phyloP scores from a whole-genome alignment of 306 rosid genomes.

The Arachis stenosperma region DNA sequence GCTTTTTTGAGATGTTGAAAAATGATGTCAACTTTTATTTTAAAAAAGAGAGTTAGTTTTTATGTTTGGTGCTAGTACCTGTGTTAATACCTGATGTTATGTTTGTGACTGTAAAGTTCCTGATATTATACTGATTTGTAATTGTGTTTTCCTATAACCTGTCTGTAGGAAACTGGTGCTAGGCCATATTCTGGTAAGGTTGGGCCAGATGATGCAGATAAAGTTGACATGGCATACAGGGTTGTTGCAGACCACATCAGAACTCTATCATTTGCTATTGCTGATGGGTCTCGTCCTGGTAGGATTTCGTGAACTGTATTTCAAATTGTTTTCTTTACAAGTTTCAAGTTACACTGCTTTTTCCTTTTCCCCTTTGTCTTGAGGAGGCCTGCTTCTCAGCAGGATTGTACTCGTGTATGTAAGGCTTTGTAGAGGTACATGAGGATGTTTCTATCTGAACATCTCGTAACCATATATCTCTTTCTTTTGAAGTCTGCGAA shows the following conservation, averaged over 20 bases:
- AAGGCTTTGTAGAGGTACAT: slow-evolving; percentile 1
- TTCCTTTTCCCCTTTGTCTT: slow-evolving; percentile 1
- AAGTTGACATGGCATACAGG: slow-evolving; percentile 95
- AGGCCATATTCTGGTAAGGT: slow-evolving; percentile 85
- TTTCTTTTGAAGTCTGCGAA: background rate
- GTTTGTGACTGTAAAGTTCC: background rate
- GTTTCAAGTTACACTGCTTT: slow-evolving; percentile 3
- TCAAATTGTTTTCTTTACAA: slow-evolving; percentile 1
- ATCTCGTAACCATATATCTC: background rate
- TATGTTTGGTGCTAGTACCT: background rate
- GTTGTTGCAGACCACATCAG: slow-evolving; percentile 71
- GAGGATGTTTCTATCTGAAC: slow-evolving; percentile 2
- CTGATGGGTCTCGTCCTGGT: slow-evolving; percentile 99
- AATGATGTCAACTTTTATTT: background rate
- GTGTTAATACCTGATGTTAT: background rate
- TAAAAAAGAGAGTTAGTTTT: background rate
- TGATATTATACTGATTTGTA: background rate
- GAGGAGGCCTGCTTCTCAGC: slow-evolving; percentile 5
- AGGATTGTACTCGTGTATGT: no score
- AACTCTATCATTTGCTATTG: slow-evolving; percentile 93
- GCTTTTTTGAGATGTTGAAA: background rate
- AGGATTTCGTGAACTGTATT: slow-evolving; percentile 30
- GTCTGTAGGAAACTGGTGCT: slow-evolving; percentile 86
- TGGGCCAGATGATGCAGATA: slow-evolving; percentile 80
- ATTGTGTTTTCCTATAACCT: slow-evolving; percentile 21